Base-by-base conservation (phyloP, 768 basidiomycete species). In the Boletus subcaerulescens region DNA sequence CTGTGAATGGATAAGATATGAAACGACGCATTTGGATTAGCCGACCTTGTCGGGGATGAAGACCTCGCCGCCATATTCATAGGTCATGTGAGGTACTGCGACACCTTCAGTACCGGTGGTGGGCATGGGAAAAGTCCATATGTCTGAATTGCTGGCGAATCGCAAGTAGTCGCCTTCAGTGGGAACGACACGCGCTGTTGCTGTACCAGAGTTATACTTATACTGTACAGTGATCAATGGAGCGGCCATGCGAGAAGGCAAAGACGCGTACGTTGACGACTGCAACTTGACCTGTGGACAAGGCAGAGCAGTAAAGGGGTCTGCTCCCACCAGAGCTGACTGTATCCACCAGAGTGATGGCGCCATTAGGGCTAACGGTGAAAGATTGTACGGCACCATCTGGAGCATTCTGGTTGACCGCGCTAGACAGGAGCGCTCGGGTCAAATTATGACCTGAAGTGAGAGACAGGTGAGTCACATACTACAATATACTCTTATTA, bases 81-180 rank as follows among this genome's bases (percentile, higher is more conserved):
- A 67, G 0, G 79, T 75, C 84, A 85, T 84, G 64, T 89, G 87
- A 12, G 87, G 86, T 65, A 86, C 80, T 2, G 86, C 84, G 8
- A 73, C 72, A 29, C 55, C 55, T 36, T 56, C 41, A 3, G 48
- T 48, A 2, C 68, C 56, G 0, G 70, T 69, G 12, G 62, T 61
- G 2, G 77, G 72, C 0, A 68, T 70, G 13, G 85, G 80, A 74
- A 89, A 88, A 13, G 76, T 77, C 65, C 85, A 78, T 13, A 76
- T 60, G 2, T 75, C 66, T 12, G 79, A 74, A 24, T 57, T 18
- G 15, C 53, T 43, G 13, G 63, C 62, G 52, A 77, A 77, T 50
- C 71, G 65, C 40, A 76, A 50, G 10, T 63, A 41, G 56, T 77
- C 74, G 24, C 59, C 59, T 26, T 72, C 69, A 0, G 80, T 82